Evolutionary conservation across 2,329 filamentous ascomycete genomes (phyloP).

Genomic region (Emmonsia crescens): DNA sequence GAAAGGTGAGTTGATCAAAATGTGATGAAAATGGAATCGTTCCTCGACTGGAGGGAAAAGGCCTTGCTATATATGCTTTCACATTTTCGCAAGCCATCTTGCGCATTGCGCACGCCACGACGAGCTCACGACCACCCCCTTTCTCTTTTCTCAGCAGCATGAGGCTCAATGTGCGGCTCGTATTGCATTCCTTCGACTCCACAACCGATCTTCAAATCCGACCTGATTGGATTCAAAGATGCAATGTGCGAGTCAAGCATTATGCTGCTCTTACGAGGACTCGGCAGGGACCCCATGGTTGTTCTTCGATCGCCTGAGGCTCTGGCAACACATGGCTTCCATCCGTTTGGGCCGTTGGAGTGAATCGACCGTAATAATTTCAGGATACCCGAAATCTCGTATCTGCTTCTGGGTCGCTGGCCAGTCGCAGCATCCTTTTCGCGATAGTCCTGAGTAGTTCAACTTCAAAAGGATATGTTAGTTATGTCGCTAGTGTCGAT

Average conservation of each 20-base stretch:
- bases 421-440: not conserved
- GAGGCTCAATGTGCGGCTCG: not conserved
- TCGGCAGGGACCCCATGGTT: too few relatives aligned
- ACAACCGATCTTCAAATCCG: not conserved
- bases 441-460: not conserved
- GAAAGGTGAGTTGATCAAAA: not conserved
- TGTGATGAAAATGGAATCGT: not conserved
- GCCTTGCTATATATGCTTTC: not conserved
- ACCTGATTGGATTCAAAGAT: not conserved
- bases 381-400: not conserved
- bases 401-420: not conserved
- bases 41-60: not conserved
- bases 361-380: not conserved
- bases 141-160: not conserved
- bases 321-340: not conserved
- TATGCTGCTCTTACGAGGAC: not conserved
- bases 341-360: not conserved
- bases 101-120: not conserved
- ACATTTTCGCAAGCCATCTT: not conserved
- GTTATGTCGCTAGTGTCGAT: not conserved
- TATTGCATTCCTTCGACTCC: slow-evolving; percentile 1
- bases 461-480: not conserved
- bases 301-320: not conserved
- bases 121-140: not conserved
- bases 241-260: not conserved